phyloP scores from a whole-genome alignment of 768 basidiomycete genomes.

The Galerina sulciceps region DNA sequence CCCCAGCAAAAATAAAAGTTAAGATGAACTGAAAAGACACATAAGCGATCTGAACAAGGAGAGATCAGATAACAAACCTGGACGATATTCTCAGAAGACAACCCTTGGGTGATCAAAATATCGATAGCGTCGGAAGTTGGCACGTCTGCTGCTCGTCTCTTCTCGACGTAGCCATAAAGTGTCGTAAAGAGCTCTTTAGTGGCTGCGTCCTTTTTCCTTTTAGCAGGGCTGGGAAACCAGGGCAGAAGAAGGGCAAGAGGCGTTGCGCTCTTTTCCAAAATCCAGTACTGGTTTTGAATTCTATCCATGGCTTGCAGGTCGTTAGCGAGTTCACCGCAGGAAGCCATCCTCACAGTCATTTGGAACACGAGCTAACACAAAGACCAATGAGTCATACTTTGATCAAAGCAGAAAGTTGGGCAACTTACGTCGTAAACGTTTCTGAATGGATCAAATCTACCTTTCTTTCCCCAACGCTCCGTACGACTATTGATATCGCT shows the following conservation, averaged over 20 bases:
- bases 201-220: slow-evolving; percentile 31
- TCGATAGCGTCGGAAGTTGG: slow-evolving; percentile 38
- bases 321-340: slow-evolving; percentile 37
- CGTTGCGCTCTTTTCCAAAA: slow-evolving; percentile 39
- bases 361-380: slow-evolving; percentile 36
- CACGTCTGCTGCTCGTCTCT: slow-evolving; percentile 26
- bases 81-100: slow-evolving; percentile 29
- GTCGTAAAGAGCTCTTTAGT: slow-evolving; percentile 33
- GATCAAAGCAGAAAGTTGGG: background rate
- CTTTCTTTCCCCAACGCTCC: slow-evolving; percentile 31
- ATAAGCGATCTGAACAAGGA: background rate
- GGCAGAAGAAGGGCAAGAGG: slow-evolving; percentile 36
- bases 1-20: slow-evolving; percentile 38
- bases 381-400: background rate
- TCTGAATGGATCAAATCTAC: slow-evolving; percentile 35
- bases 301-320: slow-evolving; percentile 24
- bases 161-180: slow-evolving; percentile 31
- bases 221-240: slow-evolving; percentile 38
- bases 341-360: slow-evolving; percentile 40
- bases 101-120: slow-evolving; percentile 33
- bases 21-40: slow-evolving; percentile 31
- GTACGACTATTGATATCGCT: slow-evolving; percentile 30
- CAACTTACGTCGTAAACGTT: slow-evolving; percentile 33
- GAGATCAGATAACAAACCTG: slow-evolving; percentile 18
- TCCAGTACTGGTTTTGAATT: slow-evolving; percentile 31